A percentile compares a stretch with the other conserved stretches of the same genome.
Conservation (phyloP, 2,329 filamentous ascomycete species). For the Fusarium scirpi region DNA sequence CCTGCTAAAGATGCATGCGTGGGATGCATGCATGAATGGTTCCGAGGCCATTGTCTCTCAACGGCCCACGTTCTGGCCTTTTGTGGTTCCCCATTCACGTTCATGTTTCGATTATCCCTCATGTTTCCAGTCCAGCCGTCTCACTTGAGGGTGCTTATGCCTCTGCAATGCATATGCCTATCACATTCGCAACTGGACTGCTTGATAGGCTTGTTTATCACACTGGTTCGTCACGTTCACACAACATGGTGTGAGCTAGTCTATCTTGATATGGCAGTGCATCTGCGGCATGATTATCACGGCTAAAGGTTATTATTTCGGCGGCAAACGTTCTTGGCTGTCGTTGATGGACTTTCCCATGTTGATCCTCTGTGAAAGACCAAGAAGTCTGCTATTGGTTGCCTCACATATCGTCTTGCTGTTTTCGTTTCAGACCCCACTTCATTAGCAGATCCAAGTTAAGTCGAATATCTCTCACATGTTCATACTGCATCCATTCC, state of each 20-base stretch:
- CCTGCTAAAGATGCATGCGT: slow-evolving; percentile 37
- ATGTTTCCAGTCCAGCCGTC: slow-evolving; percentile 22
- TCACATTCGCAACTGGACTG: slow-evolving; percentile 4
- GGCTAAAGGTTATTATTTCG: slow-evolving; percentile 9
- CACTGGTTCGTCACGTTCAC: slow-evolving; percentile 29
- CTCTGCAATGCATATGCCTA: slow-evolving; percentile 16
- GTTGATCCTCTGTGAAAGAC: slow-evolving; percentile 8
- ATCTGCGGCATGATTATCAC: slow-evolving; percentile 8
- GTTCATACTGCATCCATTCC: slow-evolving; percentile 10
- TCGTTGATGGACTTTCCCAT: slow-evolving; percentile 15
- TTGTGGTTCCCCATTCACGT: slow-evolving; percentile 35
- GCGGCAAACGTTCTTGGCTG: slow-evolving; percentile 20
- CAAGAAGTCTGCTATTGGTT: slow-evolving; percentile 18
- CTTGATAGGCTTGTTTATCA: slow-evolving; percentile 20
- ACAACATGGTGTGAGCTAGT: slow-evolving; percentile 17
- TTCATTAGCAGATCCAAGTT: slow-evolving; percentile 15
- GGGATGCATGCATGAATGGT: slow-evolving; percentile 48
- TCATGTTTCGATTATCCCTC: slow-evolving; percentile 44
- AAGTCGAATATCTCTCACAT: slow-evolving; percentile 29
- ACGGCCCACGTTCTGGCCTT: slow-evolving; percentile 11
- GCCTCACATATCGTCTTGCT: slow-evolving; percentile 26
- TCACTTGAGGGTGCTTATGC: slow-evolving; percentile 10
- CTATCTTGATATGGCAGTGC: neutral
- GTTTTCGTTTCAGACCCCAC: slow-evolving; percentile 30
- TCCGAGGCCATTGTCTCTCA: slow-evolving; percentile 16